Evolutionary conservation across 768 basidiomycete species (phyloP).

Genomic region (Boletus tylopilopsis): DNA sequence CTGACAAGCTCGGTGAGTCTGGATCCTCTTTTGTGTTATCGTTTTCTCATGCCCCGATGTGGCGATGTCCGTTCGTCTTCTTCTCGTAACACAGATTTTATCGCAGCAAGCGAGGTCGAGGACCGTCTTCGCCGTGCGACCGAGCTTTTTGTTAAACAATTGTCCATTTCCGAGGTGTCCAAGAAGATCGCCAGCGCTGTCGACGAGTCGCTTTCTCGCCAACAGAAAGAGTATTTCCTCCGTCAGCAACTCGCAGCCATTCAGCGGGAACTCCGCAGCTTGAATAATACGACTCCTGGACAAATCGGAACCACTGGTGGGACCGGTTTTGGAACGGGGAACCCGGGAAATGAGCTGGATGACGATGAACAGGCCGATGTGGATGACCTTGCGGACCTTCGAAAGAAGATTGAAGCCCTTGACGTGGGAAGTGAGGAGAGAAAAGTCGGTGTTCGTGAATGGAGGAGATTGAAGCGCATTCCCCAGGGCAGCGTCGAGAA

Average conservation of each 20-base stretch:
- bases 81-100: conserved; percentile 42
- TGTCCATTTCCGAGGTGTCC: conserved; percentile 76
- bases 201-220: conserved; percentile 80
- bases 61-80: conserved; percentile 2
- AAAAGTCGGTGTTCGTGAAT: conserved; percentile 78
- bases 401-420: conserved; percentile 71
- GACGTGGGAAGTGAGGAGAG: conserved; percentile 72
- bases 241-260: conserved; percentile 81
- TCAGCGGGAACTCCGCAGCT: conserved; percentile 64
- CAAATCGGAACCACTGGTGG: conserved; percentile 12
- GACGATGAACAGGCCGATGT: conserved; percentile 79
- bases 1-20: conserved; percentile 65
- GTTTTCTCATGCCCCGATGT: neutral
- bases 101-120: conserved; percentile 56
- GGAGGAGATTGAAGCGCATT: conserved; percentile 81
- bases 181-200: conserved; percentile 78
- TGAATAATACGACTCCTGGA: conserved; percentile 37
- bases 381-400: conserved; percentile 72
- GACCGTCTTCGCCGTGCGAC: conserved; percentile 65
- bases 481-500: conserved; percentile 88
- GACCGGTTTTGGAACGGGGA: conserved; percentile 25
- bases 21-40: neutral
- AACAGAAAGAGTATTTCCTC: conserved; percentile 85
- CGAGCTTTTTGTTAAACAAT: conserved; percentile 67
- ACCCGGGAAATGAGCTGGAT: conserved; percentile 51